Base-by-base conservation (phyloP, 2,329 filamentous ascomycete species). In the Sclerotinia minor region DNA sequence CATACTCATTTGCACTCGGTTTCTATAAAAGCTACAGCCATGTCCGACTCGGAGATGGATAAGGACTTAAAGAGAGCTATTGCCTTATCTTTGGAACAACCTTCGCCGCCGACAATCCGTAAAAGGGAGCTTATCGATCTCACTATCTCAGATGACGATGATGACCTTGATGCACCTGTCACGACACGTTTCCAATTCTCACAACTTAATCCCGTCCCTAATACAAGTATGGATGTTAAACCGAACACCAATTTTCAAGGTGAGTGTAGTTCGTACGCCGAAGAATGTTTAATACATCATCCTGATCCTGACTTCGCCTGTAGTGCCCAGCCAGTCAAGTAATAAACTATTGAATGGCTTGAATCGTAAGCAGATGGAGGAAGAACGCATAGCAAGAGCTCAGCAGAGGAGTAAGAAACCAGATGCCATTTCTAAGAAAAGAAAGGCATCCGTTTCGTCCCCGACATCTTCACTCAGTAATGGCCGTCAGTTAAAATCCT, bases 361-460 rank as follows among this genome's bases (percentile, higher is more conserved):
- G 1, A 85, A 97, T 79, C 86, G 94, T 47, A 92, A 89, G 78
- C 85, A 87, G 64, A 95, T 97, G 92, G 94, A 97, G 77, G 83
- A 88, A 74, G 92, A 96, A 76, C 87, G 94, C 52, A 83, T 96
- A 19, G 88, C 87, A 29, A 85, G 94, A 72, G 54, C 57, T 45
- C 49, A 54, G 32, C 55, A 67, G 49, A 71, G 53, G 57, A 78
- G 88, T 50, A 83, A 83, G 54, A 91, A 94, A 77, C 29, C 55
- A 35, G 57, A 67, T 60, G 55, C 11, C 19, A 50, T 63, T 29
- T 65, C 58, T n/a, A 69, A 63, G 57, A 77, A 76, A 69, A 69
- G 76, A 65, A 76, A 76, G 53, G 74, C 74, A 38, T 82, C 81
- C 3, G 72, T 73, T 11, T 69, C 72, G n/a, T 67, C 71, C 21